phyloP scores from a whole-genome alignment of 31 red algal species.

The Odonthalia washingtoniensis region DNA sequence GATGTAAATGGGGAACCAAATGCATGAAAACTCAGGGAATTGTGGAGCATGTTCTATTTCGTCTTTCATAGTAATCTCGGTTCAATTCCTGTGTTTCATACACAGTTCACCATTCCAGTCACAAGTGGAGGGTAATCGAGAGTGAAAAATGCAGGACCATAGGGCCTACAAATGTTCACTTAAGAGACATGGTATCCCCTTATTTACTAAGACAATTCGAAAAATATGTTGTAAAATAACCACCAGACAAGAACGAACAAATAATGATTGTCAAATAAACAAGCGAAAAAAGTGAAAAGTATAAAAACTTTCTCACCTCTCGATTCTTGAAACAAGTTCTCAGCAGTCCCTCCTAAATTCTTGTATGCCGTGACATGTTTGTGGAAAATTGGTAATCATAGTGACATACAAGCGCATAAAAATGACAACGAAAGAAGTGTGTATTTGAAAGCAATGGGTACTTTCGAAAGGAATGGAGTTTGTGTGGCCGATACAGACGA shows the following conservation, averaged over 20 bases:
- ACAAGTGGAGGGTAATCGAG: constrained; percentile 93
- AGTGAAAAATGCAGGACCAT: too few species aligned
- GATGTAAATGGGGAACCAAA: too few species aligned
- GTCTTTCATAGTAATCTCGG: constrained; percentile 95
- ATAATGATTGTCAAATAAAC: constrained; percentile 89
- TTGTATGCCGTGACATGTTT: constrained; percentile 88
- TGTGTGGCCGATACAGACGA: too few species aligned
- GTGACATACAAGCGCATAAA: constrained; percentile 71
- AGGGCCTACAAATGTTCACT: constrained; percentile 97
- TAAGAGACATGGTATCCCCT: constrained; percentile 89
- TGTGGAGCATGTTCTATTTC: constrained; percentile 99
- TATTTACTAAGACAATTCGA: constrained; percentile 93
- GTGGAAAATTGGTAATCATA: constrained; percentile 98
- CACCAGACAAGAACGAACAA: too few species aligned
- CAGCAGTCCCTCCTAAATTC: constrained; percentile 83
- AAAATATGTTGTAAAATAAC: constrained; percentile 91
- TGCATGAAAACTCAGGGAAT: constrained; percentile 93
- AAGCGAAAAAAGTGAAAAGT: constrained; percentile 81
- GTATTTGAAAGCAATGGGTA: too few species aligned
- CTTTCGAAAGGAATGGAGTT: too few species aligned
- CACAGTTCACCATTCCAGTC: constrained; percentile 94
- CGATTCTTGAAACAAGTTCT: constrained; percentile 83
- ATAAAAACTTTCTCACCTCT: constrained; percentile 80
- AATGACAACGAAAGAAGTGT: constrained; percentile 69
- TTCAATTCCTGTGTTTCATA: constrained; percentile 92